phyloP scores from a whole-genome alignment of 2,329 filamentous ascomycete species.

The Penicillium crustosum region DNA sequence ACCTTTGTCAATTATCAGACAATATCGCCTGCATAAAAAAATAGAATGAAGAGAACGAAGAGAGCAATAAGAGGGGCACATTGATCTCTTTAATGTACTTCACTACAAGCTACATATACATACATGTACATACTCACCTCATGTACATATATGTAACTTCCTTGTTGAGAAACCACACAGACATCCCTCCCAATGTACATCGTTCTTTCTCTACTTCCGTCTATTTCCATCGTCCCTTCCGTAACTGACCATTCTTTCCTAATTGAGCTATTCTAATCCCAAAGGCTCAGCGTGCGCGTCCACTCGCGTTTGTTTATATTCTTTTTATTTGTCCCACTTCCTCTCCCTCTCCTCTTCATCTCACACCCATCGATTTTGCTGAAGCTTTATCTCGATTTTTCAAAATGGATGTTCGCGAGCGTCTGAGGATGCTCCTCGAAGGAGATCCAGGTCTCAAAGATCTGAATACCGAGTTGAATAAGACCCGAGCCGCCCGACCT shows the following conservation, averaged over 20 bases:
- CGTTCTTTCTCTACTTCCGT: no score
- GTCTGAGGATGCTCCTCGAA: constrained; percentile 1
- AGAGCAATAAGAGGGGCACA: neutral
- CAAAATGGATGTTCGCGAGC: neutral
- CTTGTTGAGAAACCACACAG: no score
- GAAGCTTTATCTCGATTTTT: neutral
- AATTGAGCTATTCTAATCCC: neutral
- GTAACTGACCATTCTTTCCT: neutral
- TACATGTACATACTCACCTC: neutral
- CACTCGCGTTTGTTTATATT: neutral
- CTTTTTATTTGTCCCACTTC: neutral
- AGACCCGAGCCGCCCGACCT: neutral
- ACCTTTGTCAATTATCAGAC: neutral
- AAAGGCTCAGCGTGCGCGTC: neutral
- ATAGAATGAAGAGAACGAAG: neutral
- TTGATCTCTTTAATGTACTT: neutral
- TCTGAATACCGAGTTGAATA: neutral
- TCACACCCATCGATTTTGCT: neutral
- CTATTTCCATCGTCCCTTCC: neutral
- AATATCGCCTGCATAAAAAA: neutral
- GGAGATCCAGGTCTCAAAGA: neutral
- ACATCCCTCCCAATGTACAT: no score
- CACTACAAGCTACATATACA: neutral
- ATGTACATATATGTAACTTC: no score
- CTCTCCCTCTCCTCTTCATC: neutral